phyloP scores from a whole-genome alignment of 2,329 filamentous ascomycete genomes.

The Diaporthe caulivora region DNA sequence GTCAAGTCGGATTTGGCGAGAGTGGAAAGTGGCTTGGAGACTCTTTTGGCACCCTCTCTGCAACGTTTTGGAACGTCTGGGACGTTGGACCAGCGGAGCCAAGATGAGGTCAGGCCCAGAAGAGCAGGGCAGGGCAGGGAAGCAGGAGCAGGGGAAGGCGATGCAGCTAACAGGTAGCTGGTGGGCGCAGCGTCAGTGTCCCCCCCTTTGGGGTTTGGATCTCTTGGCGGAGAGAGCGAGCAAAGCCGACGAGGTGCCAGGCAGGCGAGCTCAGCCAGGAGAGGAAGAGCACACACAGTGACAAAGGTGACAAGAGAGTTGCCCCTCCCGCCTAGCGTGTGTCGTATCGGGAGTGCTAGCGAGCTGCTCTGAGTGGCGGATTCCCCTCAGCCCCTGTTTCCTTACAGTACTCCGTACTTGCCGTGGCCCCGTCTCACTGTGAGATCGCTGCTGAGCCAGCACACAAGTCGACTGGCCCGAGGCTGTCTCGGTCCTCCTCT shows the following conservation, averaged over 20 bases:
- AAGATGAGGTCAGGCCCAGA: conserved; percentile 31
- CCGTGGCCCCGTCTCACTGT: conserved; percentile 27
- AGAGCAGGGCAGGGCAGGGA: not conserved
- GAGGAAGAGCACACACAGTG: not conserved
- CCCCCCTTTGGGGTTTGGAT: not conserved
- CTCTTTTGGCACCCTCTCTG: conserved; percentile 26
- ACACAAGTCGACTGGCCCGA: conserved; percentile 4
- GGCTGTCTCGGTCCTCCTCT: conserved; percentile 10
- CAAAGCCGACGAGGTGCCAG: no score
- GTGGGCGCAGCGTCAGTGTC: conserved; percentile 19
- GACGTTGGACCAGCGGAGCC: conserved; percentile 28
- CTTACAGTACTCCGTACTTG: not conserved
- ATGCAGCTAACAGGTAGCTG: conserved; percentile 13
- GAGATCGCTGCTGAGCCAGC: conserved; percentile 17
- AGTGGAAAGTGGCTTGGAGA: conserved; percentile 18
- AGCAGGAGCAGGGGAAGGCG: conserved; percentile 2
- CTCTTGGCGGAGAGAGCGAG: not conserved
- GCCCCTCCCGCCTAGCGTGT: no score
- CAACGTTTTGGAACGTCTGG: conserved; percentile 25
- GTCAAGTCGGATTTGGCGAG: conserved; percentile 24
- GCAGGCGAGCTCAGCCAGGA: not conserved
- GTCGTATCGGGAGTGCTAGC: conserved; percentile 23
- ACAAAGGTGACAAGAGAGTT: conserved; percentile 4
- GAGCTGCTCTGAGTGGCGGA: conserved; percentile 25
- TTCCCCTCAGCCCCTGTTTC: not conserved